Base-by-base conservation (phyloP, 257 asterid genomes). In the Primulina tabacum region DNA sequence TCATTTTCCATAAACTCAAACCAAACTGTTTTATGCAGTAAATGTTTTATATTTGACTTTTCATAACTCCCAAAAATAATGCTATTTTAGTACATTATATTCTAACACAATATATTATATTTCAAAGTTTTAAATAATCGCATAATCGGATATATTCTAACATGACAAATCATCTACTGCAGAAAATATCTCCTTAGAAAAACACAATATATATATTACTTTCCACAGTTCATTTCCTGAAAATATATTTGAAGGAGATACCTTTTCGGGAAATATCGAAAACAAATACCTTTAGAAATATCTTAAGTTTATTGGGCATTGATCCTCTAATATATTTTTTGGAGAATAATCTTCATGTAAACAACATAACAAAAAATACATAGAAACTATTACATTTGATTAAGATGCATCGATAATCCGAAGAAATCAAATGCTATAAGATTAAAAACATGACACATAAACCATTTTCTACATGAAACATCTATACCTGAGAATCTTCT, bases 401-500 rank as follows among this genome's bases (percentile, higher is more conserved):
- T 43, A 43, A 43, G 53, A 59, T 33, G 14, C 38, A 61, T 30
- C 34, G 65, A 72, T 76, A 60, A 32, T 47, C 60, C 33, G 37
- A 65, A 24, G 32, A 63, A 55, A 61, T 68, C 33, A 74, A 60
- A 58, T 61, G 71, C 20, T 24, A 56, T 37, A 61, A 57, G 67
- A 32, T 52, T 66, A 69, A 65, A 67, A 62, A 12, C 18, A 53
- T 70, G 72, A 65, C 28, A 34, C 57, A 29, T 59, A 67, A 65
- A 71, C 70, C 76, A 33, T 61, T 63, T 29, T 32, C 12, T 64
- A 68, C 50, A 38, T 38, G 50, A 38, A 37, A 57, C 59, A 64
- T 33, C 71, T 67, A 7, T 79, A 89, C 97, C 93, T 88, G 97
- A 70, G 89, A 59, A 72, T 90, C 92, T 79, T 90, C 97, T 65